A percentile compares a stretch with the other conserved stretches of the same genome.
Conservation (phyloP, 805 yeast species). For the Saccharomycopsis selenospora region DNA sequence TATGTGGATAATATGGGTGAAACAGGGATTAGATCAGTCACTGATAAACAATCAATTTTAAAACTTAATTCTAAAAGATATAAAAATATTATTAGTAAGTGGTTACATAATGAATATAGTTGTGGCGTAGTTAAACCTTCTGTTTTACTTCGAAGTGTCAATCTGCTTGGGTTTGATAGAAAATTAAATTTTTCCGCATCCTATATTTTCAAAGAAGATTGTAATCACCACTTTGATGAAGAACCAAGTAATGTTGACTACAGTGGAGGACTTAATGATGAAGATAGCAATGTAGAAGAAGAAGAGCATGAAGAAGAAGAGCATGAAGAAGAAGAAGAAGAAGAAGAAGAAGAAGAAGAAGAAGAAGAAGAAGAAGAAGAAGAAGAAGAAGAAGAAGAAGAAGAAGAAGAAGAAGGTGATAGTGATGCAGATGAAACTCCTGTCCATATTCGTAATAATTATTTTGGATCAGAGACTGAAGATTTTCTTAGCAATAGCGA, state of each 20-base stretch:
- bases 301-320: no score
- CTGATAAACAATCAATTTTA: constrained; percentile 14
- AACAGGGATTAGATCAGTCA: constrained; percentile 46
- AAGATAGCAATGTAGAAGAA: background rate
- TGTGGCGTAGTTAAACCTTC: no score
- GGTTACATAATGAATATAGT: no score
- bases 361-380: background rate
- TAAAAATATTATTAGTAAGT: constrained; percentile 46
- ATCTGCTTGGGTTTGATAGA: no score
- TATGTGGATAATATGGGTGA: constrained; percentile 74
- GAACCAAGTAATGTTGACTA: background rate
- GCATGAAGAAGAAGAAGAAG: background rate
- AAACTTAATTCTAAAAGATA: constrained; percentile 45
- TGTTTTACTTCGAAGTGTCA: no score
- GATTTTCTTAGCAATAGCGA: background rate
- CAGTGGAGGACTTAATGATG: background rate
- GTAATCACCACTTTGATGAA: constrained; percentile 21
- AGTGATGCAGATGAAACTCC: no score
- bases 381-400: background rate
- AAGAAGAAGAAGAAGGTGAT: background rate
- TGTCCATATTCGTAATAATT: no score
- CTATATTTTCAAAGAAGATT: constrained; percentile 35
- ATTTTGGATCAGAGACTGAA: background rate
- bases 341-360: background rate
- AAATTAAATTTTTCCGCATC: no score